Percentiles rank a stretch among this genome's conserved stretches.
Evolutionary conservation across 176 grass and related monocot genomes (phyloP).

Genomic region (Triticum dicoccoides): DNA sequence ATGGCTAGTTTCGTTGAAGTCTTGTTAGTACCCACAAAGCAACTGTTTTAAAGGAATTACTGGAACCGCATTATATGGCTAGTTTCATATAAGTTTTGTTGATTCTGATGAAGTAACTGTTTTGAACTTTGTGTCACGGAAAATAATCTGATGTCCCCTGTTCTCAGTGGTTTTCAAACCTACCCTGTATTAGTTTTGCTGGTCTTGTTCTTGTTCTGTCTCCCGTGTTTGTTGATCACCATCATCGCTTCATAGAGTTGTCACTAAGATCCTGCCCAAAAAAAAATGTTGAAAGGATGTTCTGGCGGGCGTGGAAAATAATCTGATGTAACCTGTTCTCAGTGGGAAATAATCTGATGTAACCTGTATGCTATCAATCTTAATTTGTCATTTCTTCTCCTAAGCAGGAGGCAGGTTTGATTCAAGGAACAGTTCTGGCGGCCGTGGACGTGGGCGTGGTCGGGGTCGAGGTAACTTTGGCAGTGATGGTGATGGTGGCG

Average conservation of each 20-base stretch:
- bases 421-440: slow-evolving; percentile 66
- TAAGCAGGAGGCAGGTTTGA: slow-evolving; percentile 79
- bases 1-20: background rate
- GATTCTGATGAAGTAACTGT: background rate
- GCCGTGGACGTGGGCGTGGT: slow-evolving; percentile 38
- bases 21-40: background rate
- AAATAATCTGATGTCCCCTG: background rate
- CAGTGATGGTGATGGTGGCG: slow-evolving; percentile 42
- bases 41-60: background rate
- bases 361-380: background rate
- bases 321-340: no score
- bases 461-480: slow-evolving; percentile 57
- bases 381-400: background rate
- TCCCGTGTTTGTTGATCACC: background rate
- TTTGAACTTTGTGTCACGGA: background rate
- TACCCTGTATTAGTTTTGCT: background rate
- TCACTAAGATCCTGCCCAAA: background rate
- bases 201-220: background rate
- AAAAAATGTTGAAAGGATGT: background rate
- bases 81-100: no score
- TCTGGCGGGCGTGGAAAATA: no score
- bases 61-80: no score
- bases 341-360: no score
- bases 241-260: background rate
- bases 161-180: background rate